Percentiles rank a stretch among this genome's conserved stretches.
Conservation (phyloP, 164 flowering plant species). For the Stephania cephalantha region DNA sequence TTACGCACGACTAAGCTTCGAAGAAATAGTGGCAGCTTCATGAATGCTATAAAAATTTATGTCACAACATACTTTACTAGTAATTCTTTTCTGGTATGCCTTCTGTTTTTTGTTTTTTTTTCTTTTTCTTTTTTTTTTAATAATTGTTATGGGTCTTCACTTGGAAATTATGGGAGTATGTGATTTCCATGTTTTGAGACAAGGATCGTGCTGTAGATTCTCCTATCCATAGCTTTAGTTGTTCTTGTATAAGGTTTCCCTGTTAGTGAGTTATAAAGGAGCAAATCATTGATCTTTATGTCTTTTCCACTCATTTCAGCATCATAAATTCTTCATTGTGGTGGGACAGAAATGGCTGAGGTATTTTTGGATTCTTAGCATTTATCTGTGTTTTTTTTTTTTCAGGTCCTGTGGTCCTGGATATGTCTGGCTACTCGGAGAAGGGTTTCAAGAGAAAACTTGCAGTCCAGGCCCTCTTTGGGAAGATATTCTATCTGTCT, state of each 20-base stretch:
- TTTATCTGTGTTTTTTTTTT: background rate
- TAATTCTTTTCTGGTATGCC: too few species aligned
- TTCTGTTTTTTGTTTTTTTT: too few species aligned
- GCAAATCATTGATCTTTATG: background rate
- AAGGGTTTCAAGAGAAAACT: constrained; percentile 88
- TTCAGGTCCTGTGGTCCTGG: constrained; percentile 98
- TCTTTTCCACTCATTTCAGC: background rate
- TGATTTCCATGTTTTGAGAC: background rate
- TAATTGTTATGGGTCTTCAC: background rate
- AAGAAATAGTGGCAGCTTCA: background rate
- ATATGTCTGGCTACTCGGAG: constrained; percentile 78
- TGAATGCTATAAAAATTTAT: too few species aligned
- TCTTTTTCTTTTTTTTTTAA: background rate
- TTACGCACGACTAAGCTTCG: background rate
- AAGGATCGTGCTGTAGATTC: background rate
- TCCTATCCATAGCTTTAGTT: background rate
- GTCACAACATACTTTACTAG: too few species aligned
- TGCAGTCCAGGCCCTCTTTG: constrained; percentile 88
- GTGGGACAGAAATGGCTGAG: background rate
- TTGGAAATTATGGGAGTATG: background rate
- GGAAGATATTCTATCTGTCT: constrained; percentile 79
- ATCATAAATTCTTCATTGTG: background rate
- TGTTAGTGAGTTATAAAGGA: background rate
- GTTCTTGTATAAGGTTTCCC: background rate
- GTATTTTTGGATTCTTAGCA: background rate